These are phyloP conservation scores for Mycena kentingensis DNA, from an alignment of 768 basidiomycete genomes.

Conservation along the genomic window DNA sequence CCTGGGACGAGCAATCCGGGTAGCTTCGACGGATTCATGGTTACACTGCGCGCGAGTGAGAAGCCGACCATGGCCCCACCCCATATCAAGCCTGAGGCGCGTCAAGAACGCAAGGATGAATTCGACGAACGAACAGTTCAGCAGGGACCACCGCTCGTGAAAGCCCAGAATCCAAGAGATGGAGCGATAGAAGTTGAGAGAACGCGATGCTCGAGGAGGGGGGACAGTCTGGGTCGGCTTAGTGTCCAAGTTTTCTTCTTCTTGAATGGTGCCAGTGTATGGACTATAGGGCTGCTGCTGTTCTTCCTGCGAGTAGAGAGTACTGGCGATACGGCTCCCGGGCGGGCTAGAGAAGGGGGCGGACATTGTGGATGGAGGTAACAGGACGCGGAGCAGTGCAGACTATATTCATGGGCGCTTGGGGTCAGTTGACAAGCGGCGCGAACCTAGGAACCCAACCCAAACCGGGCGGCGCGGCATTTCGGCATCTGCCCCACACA, in stretches of 20 bases:
- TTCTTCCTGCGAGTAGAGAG: neutral
- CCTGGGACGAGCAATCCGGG: constrained; percentile 3
- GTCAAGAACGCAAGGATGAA: neutral
- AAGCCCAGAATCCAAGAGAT: constrained; percentile 31
- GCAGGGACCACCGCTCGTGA: constrained; percentile 26
- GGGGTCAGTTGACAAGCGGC: too few relatives aligned
- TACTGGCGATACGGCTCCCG: neutral
- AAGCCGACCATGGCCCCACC: constrained; percentile 31
- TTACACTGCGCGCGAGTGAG: constrained; percentile 24
- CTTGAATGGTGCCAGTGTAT: neutral
- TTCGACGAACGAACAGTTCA: constrained; percentile 14
- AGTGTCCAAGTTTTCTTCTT: neutral
- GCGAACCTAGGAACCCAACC: too few relatives aligned
- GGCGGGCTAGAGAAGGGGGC: neutral
- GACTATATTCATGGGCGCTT: too few relatives aligned
- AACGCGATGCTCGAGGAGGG: neutral
- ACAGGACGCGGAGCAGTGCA: neutral
- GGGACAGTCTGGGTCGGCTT: neutral
- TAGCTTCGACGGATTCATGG: constrained; percentile 21
- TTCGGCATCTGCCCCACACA: too few relatives aligned
- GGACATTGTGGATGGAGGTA: neutral
- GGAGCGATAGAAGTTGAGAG: constrained; percentile 21
- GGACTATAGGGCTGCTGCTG: neutral
- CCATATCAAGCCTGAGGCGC: constrained; percentile 24
- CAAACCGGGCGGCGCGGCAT: too few relatives aligned